A percentile compares a stretch with the other conserved stretches of the same genome.
phyloP scores from a whole-genome alignment of 2,329 filamentous ascomycete genomes.

The Verticillium nubilum region DNA sequence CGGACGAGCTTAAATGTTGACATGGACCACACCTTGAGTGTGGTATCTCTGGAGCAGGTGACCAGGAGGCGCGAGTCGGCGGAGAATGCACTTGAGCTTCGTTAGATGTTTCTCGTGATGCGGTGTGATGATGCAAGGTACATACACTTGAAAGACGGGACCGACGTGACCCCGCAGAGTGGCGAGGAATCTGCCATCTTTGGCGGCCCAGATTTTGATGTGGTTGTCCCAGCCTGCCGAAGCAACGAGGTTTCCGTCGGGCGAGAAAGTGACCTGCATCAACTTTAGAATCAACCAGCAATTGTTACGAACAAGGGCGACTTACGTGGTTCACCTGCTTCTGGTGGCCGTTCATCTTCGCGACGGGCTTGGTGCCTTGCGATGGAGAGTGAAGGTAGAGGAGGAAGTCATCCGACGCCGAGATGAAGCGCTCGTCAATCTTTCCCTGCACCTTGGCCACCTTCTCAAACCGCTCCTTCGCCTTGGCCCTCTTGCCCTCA shows the following conservation, averaged over 20 bases:
- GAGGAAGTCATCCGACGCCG: constrained; percentile 91
- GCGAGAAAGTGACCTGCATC: constrained; percentile 67
- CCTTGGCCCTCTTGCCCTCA: constrained; percentile 67
- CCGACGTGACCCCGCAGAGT: constrained; percentile 85
- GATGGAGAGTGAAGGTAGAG: constrained; percentile 93
- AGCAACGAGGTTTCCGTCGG: constrained; percentile 81
- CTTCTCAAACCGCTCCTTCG: constrained; percentile 78
- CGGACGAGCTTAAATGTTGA: constrained; percentile 71
- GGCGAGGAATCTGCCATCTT: constrained; percentile 34
- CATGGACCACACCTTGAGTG: constrained; percentile 92
- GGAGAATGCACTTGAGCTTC: constrained; percentile 63
- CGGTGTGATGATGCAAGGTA: no score
- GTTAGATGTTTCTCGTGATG: not conserved
- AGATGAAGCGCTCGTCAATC: constrained; percentile 78
- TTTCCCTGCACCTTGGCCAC: constrained; percentile 72
- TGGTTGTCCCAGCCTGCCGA: constrained; percentile 92
- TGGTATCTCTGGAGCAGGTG: constrained; percentile 85
- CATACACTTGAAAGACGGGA: constrained; percentile 60
- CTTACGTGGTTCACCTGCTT: constrained; percentile 85
- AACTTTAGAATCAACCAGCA: not conserved
- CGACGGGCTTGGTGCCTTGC: constrained; percentile 72
- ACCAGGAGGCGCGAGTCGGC: constrained; percentile 87
- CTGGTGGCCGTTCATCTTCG: constrained; percentile 87
- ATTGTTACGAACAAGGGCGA: not conserved
- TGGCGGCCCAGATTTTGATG: constrained; percentile 84